Evolutionary conservation across 1,139 yeast species (phyloP).

Genomic region (Tardiomyces blankii): DNA sequence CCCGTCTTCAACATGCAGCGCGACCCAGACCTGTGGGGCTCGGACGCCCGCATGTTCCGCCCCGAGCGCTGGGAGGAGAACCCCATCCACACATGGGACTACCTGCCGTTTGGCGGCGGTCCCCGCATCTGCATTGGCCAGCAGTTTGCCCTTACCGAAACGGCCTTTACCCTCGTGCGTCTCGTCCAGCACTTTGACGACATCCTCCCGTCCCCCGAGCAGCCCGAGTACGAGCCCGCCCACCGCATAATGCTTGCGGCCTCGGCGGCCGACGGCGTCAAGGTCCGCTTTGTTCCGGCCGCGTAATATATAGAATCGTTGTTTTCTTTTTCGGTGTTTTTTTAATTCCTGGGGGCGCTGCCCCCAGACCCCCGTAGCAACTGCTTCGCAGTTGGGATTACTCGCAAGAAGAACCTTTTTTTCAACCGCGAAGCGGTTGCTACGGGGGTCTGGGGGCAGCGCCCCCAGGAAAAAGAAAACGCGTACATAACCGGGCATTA

Average conservation of each 20-base stretch:
- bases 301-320: too few relatives aligned
- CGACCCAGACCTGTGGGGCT: conserved; percentile 33
- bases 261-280: background rate
- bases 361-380: too few relatives aligned
- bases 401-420: too few relatives aligned
- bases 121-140: conserved; percentile 49
- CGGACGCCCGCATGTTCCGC: conserved; percentile 35
- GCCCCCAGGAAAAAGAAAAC: too few relatives aligned
- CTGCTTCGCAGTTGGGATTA: too few relatives aligned
- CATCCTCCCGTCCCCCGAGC: background rate
- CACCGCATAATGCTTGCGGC: background rate
- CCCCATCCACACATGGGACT: conserved; percentile 16
- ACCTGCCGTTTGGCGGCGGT: conserved; percentile 39
- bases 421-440: too few relatives aligned
- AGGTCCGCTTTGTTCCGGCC: background rate
- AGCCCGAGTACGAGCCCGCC: background rate
- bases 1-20: conserved; percentile 36
- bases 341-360: too few relatives aligned
- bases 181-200: conserved; percentile 23
- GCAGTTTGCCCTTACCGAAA: conserved; percentile 46
- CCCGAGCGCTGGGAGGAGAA: conserved; percentile 42
- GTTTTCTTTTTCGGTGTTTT: too few relatives aligned
- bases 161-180: conserved; percentile 35
- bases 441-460: too few relatives aligned
- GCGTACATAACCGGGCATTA: too few relatives aligned